Evolutionary conservation across 192 early-diverging fungal genomes (phyloP).

Genomic region (Kickxella alabastrina): DNA sequence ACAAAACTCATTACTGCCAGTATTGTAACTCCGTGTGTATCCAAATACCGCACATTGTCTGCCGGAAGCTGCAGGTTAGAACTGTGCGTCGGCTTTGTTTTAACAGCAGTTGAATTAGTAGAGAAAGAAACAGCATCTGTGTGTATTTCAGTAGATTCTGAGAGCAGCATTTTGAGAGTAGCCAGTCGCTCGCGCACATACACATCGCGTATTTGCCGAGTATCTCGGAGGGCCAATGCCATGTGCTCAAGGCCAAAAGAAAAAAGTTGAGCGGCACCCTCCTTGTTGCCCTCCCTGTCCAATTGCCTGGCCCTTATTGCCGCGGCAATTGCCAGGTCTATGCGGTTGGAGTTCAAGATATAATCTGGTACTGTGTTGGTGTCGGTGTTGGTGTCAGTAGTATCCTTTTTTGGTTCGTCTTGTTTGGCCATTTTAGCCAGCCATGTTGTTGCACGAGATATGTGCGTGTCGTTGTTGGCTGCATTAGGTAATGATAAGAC

Average conservation of each 20-base stretch:
- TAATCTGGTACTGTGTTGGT: slow-evolving; percentile 3
- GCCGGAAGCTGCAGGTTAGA: neutral
- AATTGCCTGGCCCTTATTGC: slow-evolving; percentile 30
- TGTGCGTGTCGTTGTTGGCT: no score
- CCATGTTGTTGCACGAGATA: no score
- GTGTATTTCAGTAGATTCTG: neutral
- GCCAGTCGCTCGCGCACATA: slow-evolving; percentile 20
- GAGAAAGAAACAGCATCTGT: neutral
- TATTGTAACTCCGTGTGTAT: slow-evolving; percentile 5
- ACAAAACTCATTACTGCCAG: neutral
- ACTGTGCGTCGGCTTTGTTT: neutral
- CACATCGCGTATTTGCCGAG: neutral
- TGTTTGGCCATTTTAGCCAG: neutral
- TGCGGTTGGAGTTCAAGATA: no score
- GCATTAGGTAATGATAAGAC: neutral
- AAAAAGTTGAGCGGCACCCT: slow-evolving; percentile 17
- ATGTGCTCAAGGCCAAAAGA: slow-evolving; percentile 16
- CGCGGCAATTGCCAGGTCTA: slow-evolving; percentile 25
- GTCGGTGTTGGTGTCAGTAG: neutral
- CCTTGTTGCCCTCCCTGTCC: slow-evolving; percentile 18
- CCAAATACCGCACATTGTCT: slow-evolving; percentile 3
- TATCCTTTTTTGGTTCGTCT: neutral
- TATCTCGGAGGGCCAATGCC: slow-evolving; percentile 14
- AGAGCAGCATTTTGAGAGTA: slow-evolving; percentile 13
- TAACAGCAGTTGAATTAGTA: no score